Conservation (phyloP, 805 yeast genomes). For the Sugiyamaella valdiviana region DNA sequence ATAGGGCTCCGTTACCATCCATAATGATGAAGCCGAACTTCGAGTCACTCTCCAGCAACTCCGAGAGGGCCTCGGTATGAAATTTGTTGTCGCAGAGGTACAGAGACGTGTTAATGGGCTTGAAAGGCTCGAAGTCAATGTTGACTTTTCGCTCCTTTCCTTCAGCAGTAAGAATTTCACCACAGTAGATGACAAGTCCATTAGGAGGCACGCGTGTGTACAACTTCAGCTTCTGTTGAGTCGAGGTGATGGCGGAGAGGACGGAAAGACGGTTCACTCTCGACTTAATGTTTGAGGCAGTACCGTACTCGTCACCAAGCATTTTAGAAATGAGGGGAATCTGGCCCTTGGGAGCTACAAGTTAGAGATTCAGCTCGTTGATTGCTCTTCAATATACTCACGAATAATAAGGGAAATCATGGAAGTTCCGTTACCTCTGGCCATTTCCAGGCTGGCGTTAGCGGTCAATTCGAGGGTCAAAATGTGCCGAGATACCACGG, state of each 20-base stretch:
- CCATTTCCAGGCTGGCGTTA: conserved; percentile 77
- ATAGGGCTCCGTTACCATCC: conserved; percentile 99
- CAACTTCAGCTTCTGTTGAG: conserved; percentile 91
- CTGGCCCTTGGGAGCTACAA: conserved; percentile 76
- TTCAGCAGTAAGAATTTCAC: conserved; percentile 94
- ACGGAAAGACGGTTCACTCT: conserved; percentile 96
- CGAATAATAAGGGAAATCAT: conserved; percentile 93
- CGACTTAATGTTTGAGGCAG: conserved; percentile 96
- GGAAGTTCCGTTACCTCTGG: conserved; percentile 98
- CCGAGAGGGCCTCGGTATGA: conserved; percentile 95
- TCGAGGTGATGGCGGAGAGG: conserved; percentile 92
- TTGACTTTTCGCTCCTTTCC: conserved; percentile 96
- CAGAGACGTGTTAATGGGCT: conserved; percentile 95
- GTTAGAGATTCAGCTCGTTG: background rate
- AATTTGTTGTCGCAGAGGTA: conserved; percentile 96
- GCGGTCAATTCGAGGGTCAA: background rate
- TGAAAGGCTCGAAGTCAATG: conserved; percentile 97
- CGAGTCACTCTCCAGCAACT: conserved; percentile 90
- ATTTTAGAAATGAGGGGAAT: conserved; percentile 79
- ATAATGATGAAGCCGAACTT: conserved; percentile 95
- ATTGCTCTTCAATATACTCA: background rate
- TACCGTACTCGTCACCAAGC: conserved; percentile 97
- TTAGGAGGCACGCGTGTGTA: conserved; percentile 87
- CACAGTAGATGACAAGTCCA: conserved; percentile 95
- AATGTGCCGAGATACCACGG: background rate